Evolutionary conservation across 352 stramenopile genomes (phyloP), one percentile per base, ranked within the genome.

Genomic region (Globisporangium spiculum): DNA sequence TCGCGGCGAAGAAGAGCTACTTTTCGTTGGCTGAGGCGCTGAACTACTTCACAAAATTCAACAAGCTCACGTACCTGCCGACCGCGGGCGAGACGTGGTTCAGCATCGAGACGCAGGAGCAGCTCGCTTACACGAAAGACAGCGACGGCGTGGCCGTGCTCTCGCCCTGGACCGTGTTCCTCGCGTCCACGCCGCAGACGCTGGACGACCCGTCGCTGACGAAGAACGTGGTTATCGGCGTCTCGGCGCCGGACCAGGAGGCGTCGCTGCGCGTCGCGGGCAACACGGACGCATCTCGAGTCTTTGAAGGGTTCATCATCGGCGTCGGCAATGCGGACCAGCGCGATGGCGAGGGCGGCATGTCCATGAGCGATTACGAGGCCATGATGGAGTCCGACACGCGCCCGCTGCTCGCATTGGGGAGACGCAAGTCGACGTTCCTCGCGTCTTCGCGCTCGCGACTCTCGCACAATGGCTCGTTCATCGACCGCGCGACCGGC

Each of bases 41-140:
- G 16, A 77, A 84, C 65, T 89, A 77, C 56, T 90, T 93, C 63
- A 87, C 81, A n/a, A 80, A 72, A 66, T 78, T 76, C 63, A 86
- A 88, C 66, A 84, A 83, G 12, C 69, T 93, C 56, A 80, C 78
- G 52, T 92, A 89, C 57, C 68, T 88, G 30, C 68, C 81, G 30
- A 93, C 86, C 0, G 77, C 80, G 18, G 86, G 86, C 55, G 82
- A 91, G 58, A 91, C 84, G 41, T 93, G 86, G 86, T 91, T 93
- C 53, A 91, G 86, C 65, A 91, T 93, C 66, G 86, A 93, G 75
- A 92, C 86, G 7, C 77, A 92, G 72, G 84, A 92, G 73, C 86
- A 93, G 65, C 72, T 92, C 53, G 86, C 83, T 18, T 91, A 87
- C 63, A 93, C 84, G 26, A 78, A 90, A 71, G 83, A 93, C 70